phyloP scores from a whole-genome alignment of 2,329 filamentous ascomycete species.

The Phialophora macrospora region DNA sequence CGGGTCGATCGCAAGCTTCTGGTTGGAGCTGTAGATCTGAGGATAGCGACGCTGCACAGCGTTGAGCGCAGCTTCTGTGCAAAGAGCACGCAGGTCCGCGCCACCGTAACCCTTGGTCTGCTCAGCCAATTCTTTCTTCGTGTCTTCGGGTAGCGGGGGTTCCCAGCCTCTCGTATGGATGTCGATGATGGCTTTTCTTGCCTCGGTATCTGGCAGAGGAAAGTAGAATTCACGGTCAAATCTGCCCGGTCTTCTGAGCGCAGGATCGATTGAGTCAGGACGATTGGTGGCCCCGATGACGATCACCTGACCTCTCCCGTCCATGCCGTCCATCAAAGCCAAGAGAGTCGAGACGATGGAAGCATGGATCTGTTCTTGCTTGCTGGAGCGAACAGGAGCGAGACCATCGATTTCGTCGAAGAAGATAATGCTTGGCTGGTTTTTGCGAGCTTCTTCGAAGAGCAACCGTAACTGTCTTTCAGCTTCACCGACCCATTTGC shows the following conservation, averaged over 20 bases:
- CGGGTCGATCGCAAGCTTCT: slow-evolving; percentile 88
- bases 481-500: slow-evolving; percentile 98
- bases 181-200: slow-evolving; percentile 82
- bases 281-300: slow-evolving; percentile 98
- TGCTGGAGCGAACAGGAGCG: slow-evolving; percentile 93
- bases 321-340: slow-evolving; percentile 96
- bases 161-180: slow-evolving; percentile 97
- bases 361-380: slow-evolving; percentile 97
- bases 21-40: slow-evolving; percentile 88
- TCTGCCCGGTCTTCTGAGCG: slow-evolving; percentile 87
- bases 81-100: slow-evolving; percentile 90
- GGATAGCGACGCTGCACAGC: slow-evolving; percentile 94
- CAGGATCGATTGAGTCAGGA: slow-evolving; percentile 94
- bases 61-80: slow-evolving; percentile 94
- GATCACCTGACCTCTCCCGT: slow-evolving; percentile 96
- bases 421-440: slow-evolving; percentile 98
- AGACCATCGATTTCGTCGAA: slow-evolving; percentile 98
- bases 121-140: slow-evolving; percentile 81
- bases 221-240: slow-evolving; percentile 99
- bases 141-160: slow-evolving; percentile 69
- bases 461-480: slow-evolving; percentile 91
- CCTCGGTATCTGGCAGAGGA: slow-evolving; percentile 80
- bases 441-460: slow-evolving; percentile 94
- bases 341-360: slow-evolving; percentile 96
- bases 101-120: slow-evolving; percentile 96